Conservation (phyloP, 495 filamentous ascomycete genomes). For the Acidiella bohemica region DNA sequence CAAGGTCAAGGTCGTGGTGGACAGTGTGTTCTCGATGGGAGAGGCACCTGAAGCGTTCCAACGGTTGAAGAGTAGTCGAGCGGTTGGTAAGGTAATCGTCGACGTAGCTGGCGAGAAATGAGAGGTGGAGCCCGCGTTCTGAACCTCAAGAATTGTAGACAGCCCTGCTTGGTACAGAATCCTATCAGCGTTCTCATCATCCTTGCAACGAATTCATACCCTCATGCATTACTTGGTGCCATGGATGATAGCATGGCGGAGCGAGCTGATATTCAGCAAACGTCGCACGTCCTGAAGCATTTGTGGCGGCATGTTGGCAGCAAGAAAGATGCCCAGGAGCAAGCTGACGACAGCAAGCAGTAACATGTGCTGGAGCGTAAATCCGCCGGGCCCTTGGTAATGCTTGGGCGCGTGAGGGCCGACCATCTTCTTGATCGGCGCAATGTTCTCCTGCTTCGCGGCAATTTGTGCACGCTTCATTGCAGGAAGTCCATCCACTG, state of each 20-base stretch:
- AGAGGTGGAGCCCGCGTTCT: too few relatives aligned
- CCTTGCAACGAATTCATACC: too few relatives aligned
- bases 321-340: too few relatives aligned
- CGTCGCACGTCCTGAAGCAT: too few relatives aligned
- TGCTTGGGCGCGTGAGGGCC: slow-evolving; percentile 21
- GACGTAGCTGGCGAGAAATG: slow-evolving; percentile 31
- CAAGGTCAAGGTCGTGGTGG: slow-evolving; percentile 46
- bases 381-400: slow-evolving; percentile 3
- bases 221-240: too few relatives aligned
- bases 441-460: slow-evolving; percentile 31
- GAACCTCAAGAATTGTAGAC: too few relatives aligned
- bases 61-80: slow-evolving; percentile 45
- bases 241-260: too few relatives aligned
- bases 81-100: slow-evolving; percentile 58
- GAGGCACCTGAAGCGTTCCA: slow-evolving; percentile 52
- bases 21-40: slow-evolving; percentile 47
- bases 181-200: too few relatives aligned
- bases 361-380: background rate
- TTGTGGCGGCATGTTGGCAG: too few relatives aligned
- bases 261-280: too few relatives aligned
- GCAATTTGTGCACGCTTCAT: slow-evolving; percentile 33
- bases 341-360: slow-evolving; percentile 7
- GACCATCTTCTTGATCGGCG: slow-evolving; percentile 38
- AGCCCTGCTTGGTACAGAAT: too few relatives aligned
- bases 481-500: slow-evolving; percentile 42